Conservation (phyloP, 345 rosid genomes). For the Brassica napus region Da-Ae NC_063445.1:43642001-43642500, state of each 20-base stretch:
- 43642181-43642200: slow-evolving; percentile 60
- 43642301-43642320: slow-evolving; percentile 14
- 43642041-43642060: slow-evolving; percentile 14
- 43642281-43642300: slow-evolving; percentile 5
- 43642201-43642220: slow-evolving; percentile 66
- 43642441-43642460: slow-evolving; percentile 56
- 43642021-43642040: background rate
- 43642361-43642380: slow-evolving; percentile 7
- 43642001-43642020: slow-evolving; percentile 33
- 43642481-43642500: slow-evolving; percentile 28
- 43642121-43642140: slow-evolving; percentile 64
- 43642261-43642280: slow-evolving; percentile 46
- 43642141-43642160: slow-evolving; percentile 79
- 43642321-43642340: slow-evolving; percentile 36
- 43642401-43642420: slow-evolving; percentile 46
- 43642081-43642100: slow-evolving; percentile 39
- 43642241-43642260: slow-evolving; percentile 48
- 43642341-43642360: slow-evolving; percentile 27
- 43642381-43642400: background rate
- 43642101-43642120: slow-evolving; percentile 53
- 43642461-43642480: slow-evolving; percentile 18
- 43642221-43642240: slow-evolving; percentile 73
- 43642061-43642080: slow-evolving; percentile 37
- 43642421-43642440: slow-evolving; percentile 76
- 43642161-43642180: slow-evolving; percentile 64